Percentiles rank a stretch among this genome's conserved stretches.
Evolutionary conservation across 2,329 filamentous ascomycete species (phyloP).

Genomic region (Clonostachys byssicola): DNA sequence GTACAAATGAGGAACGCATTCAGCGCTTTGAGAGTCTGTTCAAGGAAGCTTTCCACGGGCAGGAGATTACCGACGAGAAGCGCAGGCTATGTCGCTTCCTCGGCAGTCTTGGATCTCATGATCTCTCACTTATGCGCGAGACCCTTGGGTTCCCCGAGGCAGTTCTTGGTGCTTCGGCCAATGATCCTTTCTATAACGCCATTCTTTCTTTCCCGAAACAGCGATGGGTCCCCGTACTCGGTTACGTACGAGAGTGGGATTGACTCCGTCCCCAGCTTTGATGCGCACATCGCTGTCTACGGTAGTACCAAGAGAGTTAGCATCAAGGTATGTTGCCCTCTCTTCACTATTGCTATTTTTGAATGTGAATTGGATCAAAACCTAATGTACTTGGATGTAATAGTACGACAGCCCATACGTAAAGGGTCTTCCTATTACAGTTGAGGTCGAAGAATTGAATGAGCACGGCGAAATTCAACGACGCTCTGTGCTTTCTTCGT

Average conservation of each 20-base stretch:
- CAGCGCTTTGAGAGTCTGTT: constrained; percentile 16
- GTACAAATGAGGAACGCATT: constrained; percentile 8
- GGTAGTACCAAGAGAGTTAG: constrained; percentile 43
- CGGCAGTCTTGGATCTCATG: constrained; percentile 42
- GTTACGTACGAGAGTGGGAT: constrained; percentile 51
- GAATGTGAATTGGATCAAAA: neutral
- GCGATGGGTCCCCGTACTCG: constrained; percentile 25
- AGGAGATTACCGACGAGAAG: constrained; percentile 17
- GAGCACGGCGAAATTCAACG: constrained; percentile 17
- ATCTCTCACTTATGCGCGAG: constrained; percentile 47
- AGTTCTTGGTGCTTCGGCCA: constrained; percentile 7
- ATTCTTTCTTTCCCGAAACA: neutral
- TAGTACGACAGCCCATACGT: constrained; percentile 50
- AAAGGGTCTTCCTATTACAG: constrained; percentile 41
- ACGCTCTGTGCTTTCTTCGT: constrained; percentile 26
- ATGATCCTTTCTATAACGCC: constrained; percentile 27
- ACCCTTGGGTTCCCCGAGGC: constrained; percentile 13
- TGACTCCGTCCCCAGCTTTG: constrained; percentile 43
- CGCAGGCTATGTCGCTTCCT: constrained; percentile 33
- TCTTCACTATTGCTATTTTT: neutral
- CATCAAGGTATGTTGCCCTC: constrained; percentile 14
- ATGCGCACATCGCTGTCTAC: constrained; percentile 44
- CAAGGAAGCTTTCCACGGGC: constrained; percentile 22
- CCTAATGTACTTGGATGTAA: neutral
- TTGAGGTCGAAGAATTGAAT: constrained; percentile 34